A percentile compares a stretch with the other conserved stretches of the same genome.
These are phyloP conservation scores for Populus tomentosa DNA, from an alignment of 441 rosid species.

Conservation along the genomic window DNA sequence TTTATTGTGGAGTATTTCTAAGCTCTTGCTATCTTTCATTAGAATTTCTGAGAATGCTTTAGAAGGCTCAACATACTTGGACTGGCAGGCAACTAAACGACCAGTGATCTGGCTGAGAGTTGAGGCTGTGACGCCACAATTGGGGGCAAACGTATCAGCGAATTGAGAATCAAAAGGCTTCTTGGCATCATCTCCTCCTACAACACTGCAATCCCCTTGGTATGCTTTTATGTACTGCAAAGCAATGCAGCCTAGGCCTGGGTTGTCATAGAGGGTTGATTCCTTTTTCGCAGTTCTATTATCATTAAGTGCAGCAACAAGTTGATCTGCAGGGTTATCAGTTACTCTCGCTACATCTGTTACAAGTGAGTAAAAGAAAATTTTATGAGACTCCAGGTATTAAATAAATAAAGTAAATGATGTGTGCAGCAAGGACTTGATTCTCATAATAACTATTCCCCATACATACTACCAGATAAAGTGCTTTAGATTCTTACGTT, in stretches of 20 bases:
- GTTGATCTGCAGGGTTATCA: slow-evolving; percentile 58
- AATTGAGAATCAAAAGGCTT: slow-evolving; percentile 58
- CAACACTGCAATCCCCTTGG: slow-evolving; percentile 53
- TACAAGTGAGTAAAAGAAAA: neutral
- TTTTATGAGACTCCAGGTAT: slow-evolving; percentile 10
- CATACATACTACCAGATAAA: neutral
- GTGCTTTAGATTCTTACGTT: neutral
- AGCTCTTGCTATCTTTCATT: slow-evolving; percentile 44
- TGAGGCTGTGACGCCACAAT: slow-evolving; percentile 48
- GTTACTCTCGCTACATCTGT: slow-evolving; percentile 42
- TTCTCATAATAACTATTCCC: neutral
- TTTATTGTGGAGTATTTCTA: slow-evolving; percentile 46
- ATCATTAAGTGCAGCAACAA: slow-evolving; percentile 41
- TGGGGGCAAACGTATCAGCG: slow-evolving; percentile 57
- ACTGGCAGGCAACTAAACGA: slow-evolving; percentile 58
- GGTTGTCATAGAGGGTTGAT: slow-evolving; percentile 47
- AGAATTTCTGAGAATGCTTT: slow-evolving; percentile 57
- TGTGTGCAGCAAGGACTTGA: neutral
- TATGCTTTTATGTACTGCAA: slow-evolving; percentile 70
- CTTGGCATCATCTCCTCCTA: slow-evolving; percentile 61
- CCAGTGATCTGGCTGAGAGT: slow-evolving; percentile 59
- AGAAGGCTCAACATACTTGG: slow-evolving; percentile 44
- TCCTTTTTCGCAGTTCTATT: slow-evolving; percentile 53
- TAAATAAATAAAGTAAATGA: neutral
- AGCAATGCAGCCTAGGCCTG: slow-evolving; percentile 73